A percentile compares a stretch with the other conserved stretches of the same genome.
phyloP scores from a whole-genome alignment of 306 rosid species.

The Gleditsia sinensis region DNA sequence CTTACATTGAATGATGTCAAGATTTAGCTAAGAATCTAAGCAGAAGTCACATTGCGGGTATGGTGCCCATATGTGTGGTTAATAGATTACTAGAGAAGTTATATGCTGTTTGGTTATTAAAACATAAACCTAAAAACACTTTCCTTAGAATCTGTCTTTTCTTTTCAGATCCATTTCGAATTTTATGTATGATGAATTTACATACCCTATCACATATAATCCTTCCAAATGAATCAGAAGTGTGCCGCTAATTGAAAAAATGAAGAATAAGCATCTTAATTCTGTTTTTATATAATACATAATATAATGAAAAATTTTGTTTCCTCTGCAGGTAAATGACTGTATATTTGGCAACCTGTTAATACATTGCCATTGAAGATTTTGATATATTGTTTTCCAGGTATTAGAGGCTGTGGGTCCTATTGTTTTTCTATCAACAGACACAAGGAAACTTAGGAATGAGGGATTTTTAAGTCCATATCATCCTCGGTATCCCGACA shows the following conservation, averaged over 20 bases:
- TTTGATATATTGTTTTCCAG: constrained; percentile 46
- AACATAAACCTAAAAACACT: not conserved
- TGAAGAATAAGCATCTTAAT: constrained; percentile 13
- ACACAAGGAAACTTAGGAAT: constrained; percentile 96
- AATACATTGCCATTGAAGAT: constrained; percentile 19
- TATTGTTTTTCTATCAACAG: constrained; percentile 88
- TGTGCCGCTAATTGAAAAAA: not conserved
- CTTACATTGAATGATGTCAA: constrained; percentile 7
- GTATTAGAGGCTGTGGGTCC: constrained; percentile 99
- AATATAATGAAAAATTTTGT: constrained; percentile 6
- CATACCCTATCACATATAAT: not conserved
- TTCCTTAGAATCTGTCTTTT: not conserved
- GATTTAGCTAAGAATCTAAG: constrained; percentile 7
- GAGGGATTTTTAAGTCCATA: constrained; percentile 98
- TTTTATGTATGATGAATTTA: constrained; percentile 1
- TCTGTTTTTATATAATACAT: constrained; percentile 13
- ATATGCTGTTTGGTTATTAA: not conserved
- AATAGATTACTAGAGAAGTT: not conserved
- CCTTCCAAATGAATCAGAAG: constrained; percentile 29
- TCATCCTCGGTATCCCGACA: constrained; percentile 99
- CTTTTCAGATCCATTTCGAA: not conserved
- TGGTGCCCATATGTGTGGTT: constrained; percentile 11
- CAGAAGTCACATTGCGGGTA: constrained; percentile 16
- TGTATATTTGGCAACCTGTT: constrained; percentile 26
- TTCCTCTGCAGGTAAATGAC: constrained; percentile 22